These are phyloP conservation scores for Pythium oligandrum DNA, from an alignment of 352 stramenopile species.

Conservation along the genomic window DNA sequence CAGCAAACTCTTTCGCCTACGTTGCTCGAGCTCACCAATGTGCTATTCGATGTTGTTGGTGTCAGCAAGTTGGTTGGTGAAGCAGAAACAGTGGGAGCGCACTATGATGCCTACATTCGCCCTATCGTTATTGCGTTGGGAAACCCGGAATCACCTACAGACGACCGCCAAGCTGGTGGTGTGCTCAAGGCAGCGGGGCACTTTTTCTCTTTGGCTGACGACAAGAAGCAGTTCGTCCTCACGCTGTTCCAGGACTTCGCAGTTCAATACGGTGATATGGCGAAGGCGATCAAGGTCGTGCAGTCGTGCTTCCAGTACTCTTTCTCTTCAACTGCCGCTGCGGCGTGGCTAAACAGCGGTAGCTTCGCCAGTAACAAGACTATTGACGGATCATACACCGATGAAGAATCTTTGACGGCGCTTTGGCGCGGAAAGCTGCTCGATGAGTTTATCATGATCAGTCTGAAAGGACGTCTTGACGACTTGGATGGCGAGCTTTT, in stretches of 20 bases:
- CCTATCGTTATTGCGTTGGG: slow-evolving; percentile 35
- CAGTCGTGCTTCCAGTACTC: slow-evolving; percentile 54
- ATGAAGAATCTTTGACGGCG: slow-evolving; percentile 26
- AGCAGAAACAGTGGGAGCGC: slow-evolving; percentile 21
- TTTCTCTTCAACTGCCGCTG: slow-evolving; percentile 26
- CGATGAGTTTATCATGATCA: slow-evolving; percentile 79
- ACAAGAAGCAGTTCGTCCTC: slow-evolving; percentile 69
- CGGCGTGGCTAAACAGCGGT: slow-evolving; percentile 50
- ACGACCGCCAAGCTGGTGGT: slow-evolving; percentile 21
- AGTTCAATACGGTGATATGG: slow-evolving; percentile 66
- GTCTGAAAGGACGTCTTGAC: slow-evolving; percentile 66
- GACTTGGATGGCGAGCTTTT: slow-evolving; percentile 53
- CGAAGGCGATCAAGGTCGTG: slow-evolving; percentile 50
- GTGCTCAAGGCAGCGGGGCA: slow-evolving; percentile 35
- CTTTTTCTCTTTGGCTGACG: slow-evolving; percentile 42
- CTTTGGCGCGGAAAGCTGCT: slow-evolving; percentile 74
- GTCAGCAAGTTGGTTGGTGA: slow-evolving; percentile 6
- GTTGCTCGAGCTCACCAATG: slow-evolving; percentile 40
- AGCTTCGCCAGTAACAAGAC: slow-evolving; percentile 24
- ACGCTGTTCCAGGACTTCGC: slow-evolving; percentile 63
- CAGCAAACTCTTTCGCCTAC: slow-evolving; percentile 3
- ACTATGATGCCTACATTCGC: slow-evolving; percentile 48
- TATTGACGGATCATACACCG: not conserved
- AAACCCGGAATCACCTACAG: slow-evolving; percentile 15
- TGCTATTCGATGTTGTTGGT: slow-evolving; percentile 33